Evolutionary conservation across 2,329 filamentous ascomycete species (phyloP).

Genomic region (Pezicula rhizophila): DNA sequence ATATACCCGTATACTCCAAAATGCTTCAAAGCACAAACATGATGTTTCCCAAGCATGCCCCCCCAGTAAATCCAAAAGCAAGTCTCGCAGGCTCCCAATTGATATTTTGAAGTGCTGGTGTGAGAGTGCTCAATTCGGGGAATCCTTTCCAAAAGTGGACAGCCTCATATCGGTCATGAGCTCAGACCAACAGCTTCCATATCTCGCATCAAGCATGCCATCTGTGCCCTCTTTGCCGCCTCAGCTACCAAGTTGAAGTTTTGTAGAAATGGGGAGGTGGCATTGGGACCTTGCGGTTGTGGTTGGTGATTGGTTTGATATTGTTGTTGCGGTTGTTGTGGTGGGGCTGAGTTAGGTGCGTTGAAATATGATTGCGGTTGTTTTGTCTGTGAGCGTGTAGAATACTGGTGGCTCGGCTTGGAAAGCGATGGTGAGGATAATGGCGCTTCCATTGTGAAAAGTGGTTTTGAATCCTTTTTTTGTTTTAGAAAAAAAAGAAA

Average conservation of each 20-base stretch:
- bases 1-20: background rate
- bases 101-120: background rate
- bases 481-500: too few relatives aligned
- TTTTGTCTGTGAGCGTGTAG: slow-evolving; percentile 16
- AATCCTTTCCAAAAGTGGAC: background rate
- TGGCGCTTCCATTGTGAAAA: slow-evolving; percentile 29
- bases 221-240: slow-evolving; percentile 86
- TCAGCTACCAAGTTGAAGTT: slow-evolving; percentile 85
- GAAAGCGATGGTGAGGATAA: slow-evolving; percentile 25
- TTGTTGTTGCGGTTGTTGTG: slow-evolving; percentile 15
- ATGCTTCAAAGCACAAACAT: background rate
- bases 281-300: slow-evolving; percentile 32
- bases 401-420: slow-evolving; percentile 8
- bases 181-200: slow-evolving; percentile 49
- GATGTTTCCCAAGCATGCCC: background rate
- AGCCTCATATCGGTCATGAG: background rate
- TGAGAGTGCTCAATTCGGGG: background rate
- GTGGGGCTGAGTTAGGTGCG: slow-evolving; percentile 16
- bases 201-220: slow-evolving; percentile 83
- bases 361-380: slow-evolving; percentile 9
- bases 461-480: background rate
- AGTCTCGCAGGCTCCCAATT: too few relatives aligned
- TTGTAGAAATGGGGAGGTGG: slow-evolving; percentile 60
- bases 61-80: too few relatives aligned
- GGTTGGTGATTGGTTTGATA: slow-evolving; percentile 10